phyloP scores from a whole-genome alignment of 2,329 filamentous ascomycete genomes.

The Stagonosporopsis vannaccii region DNA sequence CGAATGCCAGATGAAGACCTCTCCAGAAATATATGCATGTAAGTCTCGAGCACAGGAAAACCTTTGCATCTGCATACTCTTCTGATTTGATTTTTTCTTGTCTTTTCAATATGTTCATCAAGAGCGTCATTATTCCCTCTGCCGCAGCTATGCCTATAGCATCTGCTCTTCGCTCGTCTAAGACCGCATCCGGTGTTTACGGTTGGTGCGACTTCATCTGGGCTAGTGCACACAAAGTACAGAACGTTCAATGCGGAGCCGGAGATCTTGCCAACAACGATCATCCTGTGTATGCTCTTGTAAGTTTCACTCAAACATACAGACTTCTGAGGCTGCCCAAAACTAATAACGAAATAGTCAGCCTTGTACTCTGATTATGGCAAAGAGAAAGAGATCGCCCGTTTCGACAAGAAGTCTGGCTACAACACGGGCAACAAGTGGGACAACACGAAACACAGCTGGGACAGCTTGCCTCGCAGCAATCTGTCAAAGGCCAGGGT shows the following conservation, averaged over 20 bases:
- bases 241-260: constrained; percentile 7
- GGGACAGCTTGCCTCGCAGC: constrained; percentile 2
- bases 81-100: not conserved
- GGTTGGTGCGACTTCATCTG: constrained; percentile 9
- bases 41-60: not conserved
- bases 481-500: constrained; percentile 2
- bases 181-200: not conserved
- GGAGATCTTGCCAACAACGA: not conserved
- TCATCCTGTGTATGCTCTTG: not conserved
- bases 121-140: not conserved
- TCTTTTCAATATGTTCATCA: not conserved
- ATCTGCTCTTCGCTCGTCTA: not conserved
- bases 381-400: constrained; percentile 6
- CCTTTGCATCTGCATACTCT: not conserved
- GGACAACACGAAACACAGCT: constrained; percentile 7
- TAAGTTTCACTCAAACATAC: not conserved
- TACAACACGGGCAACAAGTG: not conserved
- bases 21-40: not conserved
- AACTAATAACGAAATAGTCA: not conserved
- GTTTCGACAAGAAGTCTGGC: not conserved
- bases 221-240: not conserved
- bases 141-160: not conserved
- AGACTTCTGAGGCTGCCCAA: too few relatives aligned
- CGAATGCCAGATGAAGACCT: not conserved
- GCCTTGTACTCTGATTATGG: constrained; percentile 1